Percentiles rank a stretch among this genome's conserved stretches.
Evolutionary conservation across 2,329 filamentous ascomycete genomes (phyloP).

Genomic region (Botrytis paeoniae): DNA sequence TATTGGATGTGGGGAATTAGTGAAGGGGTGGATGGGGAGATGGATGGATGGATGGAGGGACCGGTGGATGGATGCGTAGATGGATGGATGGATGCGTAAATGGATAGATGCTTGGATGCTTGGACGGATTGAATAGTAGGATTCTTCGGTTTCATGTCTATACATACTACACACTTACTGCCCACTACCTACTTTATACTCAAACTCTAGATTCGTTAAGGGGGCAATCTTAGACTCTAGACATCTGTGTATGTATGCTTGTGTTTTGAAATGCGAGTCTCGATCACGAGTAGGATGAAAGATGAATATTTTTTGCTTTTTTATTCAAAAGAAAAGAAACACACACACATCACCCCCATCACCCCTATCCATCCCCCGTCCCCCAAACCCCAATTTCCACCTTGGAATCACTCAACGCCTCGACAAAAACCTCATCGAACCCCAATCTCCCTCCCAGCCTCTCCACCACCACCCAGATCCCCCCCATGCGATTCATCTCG

Average conservation of each 20-base stretch:
- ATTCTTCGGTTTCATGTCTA: constrained; percentile 9
- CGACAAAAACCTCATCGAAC: constrained; percentile 52
- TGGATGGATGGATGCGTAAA: no score
- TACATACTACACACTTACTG: neutral
- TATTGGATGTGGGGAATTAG: neutral
- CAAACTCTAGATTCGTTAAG: neutral
- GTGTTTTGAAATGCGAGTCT: neutral
- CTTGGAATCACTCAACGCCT: constrained; percentile 44
- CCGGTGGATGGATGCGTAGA: no score
- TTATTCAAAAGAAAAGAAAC: neutral
- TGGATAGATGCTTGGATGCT: no score
- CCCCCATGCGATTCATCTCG: constrained; percentile 50
- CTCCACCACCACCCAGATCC: constrained; percentile 80
- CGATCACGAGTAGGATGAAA: neutral
- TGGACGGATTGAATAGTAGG: neutral
- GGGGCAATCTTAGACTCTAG: neutral
- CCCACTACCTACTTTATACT: neutral
- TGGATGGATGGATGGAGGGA: no score
- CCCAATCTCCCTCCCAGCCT: constrained; percentile 55
- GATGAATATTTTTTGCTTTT: neutral
- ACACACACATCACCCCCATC: neutral
- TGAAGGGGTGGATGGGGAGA: no score
- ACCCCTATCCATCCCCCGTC: constrained; percentile 27
- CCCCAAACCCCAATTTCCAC: constrained; percentile 39
- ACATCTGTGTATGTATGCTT: neutral